A percentile compares a stretch with the other conserved stretches of the same genome.
Conservation (phyloP, 331 rosid species). For the Stylosanthes scabra region DNA sequence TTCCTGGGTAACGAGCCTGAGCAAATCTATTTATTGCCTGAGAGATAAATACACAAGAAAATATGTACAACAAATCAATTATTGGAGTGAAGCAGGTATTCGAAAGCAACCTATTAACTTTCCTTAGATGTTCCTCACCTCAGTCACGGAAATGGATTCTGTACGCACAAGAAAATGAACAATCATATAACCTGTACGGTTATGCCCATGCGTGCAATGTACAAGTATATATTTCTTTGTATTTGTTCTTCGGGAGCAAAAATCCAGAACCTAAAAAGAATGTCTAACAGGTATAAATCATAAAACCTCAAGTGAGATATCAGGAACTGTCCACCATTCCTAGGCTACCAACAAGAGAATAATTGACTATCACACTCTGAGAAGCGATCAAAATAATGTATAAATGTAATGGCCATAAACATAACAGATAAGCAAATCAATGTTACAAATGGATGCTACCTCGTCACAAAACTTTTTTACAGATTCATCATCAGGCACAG, state of each 20-base stretch:
- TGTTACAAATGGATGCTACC: slow-evolving; percentile 53
- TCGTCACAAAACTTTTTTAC: slow-evolving; percentile 75
- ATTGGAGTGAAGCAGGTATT: slow-evolving; percentile 9
- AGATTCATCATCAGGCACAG: slow-evolving; percentile 87
- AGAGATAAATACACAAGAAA: slow-evolving; percentile 18
- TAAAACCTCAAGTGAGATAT: slow-evolving; percentile 48
- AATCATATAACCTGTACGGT: slow-evolving; percentile 98
- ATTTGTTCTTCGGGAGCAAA: slow-evolving; percentile 67
- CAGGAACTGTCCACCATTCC: slow-evolving; percentile 36
- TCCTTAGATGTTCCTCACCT: slow-evolving; percentile 55
- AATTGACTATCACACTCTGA: slow-evolving; percentile 24
- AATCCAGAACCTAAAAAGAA: slow-evolving; percentile 75
- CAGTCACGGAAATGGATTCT: slow-evolving; percentile 64
- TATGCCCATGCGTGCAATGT: slow-evolving; percentile 98
- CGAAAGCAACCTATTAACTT: slow-evolving; percentile 24
- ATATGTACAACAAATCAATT: slow-evolving; percentile 13
- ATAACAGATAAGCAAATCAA: slow-evolving; percentile 9
- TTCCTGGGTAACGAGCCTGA: slow-evolving; percentile 87
- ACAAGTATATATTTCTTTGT: slow-evolving; percentile 83
- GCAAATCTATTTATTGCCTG: slow-evolving; percentile 84
- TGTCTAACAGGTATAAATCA: slow-evolving; percentile 48
- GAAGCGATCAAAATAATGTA: slow-evolving; percentile 27
- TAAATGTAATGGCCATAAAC: slow-evolving; percentile 27
- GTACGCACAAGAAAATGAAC: slow-evolving; percentile 82
- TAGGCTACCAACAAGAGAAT: slow-evolving; percentile 28